Conservation (phyloP, 257 asterid genomes). For the Solanum ossicruentum region DNA sequence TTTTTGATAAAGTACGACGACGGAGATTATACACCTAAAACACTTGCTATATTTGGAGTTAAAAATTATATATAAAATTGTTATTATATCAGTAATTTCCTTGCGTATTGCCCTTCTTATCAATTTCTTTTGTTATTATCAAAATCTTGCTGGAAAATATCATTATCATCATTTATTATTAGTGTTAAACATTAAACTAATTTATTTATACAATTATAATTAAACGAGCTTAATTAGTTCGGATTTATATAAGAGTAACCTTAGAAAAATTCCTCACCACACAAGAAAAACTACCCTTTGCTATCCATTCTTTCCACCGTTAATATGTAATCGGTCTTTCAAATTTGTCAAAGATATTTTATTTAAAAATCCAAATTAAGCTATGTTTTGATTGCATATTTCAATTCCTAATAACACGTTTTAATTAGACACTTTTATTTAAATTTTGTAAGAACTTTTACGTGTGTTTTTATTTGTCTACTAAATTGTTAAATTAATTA, state of each 20-base stretch:
- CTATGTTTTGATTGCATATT: too few species aligned
- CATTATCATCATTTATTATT: neutral
- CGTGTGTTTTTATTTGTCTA: neutral
- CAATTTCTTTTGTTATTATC: neutral
- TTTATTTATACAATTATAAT: neutral
- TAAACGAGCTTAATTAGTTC: neutral
- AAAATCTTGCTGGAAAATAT: neutral
- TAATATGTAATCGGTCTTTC: too few species aligned
- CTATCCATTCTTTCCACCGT: too few species aligned
- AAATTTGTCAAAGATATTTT: too few species aligned
- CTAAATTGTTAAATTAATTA: too few species aligned
- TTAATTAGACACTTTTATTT: too few species aligned
- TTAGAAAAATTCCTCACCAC: too few species aligned
- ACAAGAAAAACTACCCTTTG: too few species aligned
- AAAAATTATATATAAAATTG: neutral
- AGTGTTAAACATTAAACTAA: neutral
- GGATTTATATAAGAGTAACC: too few species aligned
- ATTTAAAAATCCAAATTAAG: too few species aligned
- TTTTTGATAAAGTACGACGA: neutral
- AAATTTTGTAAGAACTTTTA: neutral
- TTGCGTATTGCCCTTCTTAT: neutral
- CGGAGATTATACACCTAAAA: neutral
- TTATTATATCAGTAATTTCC: neutral
- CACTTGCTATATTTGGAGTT: neutral
- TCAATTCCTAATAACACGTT: too few species aligned